A percentile compares a stretch with the other conserved stretches of the same genome.
Conservation (phyloP, 2,329 filamentous ascomycete genomes). For the Cladobotryum mycophilum region DNA sequence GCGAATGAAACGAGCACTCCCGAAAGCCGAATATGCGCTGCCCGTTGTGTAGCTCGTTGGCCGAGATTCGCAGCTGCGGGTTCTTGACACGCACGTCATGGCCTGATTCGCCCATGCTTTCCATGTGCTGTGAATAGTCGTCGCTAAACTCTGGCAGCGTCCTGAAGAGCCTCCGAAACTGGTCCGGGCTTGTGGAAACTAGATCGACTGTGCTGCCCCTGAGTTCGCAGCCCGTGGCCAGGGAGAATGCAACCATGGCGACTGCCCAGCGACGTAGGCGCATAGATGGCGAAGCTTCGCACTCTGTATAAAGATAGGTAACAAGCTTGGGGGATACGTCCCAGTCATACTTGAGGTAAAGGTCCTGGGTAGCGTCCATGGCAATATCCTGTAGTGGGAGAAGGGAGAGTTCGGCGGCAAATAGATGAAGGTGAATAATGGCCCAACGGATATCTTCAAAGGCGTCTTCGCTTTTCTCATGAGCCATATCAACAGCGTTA, state of each 20-base stretch:
- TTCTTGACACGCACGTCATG: conserved; percentile 53
- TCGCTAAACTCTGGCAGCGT: conserved; percentile 39
- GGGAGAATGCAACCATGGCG: conserved; percentile 54
- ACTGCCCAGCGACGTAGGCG: conserved; percentile 54
- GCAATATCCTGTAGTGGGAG: conserved; percentile 47
- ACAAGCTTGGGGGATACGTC: conserved; percentile 48
- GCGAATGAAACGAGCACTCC: conserved; percentile 55
- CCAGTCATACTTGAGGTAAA: conserved; percentile 54
- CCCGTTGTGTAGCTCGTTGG: conserved; percentile 49
- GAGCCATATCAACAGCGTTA: conserved; percentile 28
- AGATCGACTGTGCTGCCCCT: conserved; percentile 24
- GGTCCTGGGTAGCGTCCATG: conserved; percentile 54
- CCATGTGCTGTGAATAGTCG: conserved; percentile 47
- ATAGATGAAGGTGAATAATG: conserved; percentile 51
- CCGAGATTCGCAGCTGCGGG: conserved; percentile 52
- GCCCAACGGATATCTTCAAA: conserved; percentile 47
- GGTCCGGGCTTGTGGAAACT: conserved; percentile 24
- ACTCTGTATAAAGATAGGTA: conserved; percentile 47
- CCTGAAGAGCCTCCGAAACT: conserved; percentile 38
- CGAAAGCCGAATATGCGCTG: conserved; percentile 55
- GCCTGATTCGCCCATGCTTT: conserved; percentile 45
- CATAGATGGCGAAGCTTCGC: conserved; percentile 42
- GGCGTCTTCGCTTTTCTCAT: conserved; percentile 22
- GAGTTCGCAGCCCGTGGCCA: conserved; percentile 29
- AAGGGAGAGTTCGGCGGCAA: conserved; percentile 46